These are phyloP conservation scores for Blastobotrys mokoenaii DNA, from an alignment of 805 yeast genomes.

Conservation along the genomic window DNA sequence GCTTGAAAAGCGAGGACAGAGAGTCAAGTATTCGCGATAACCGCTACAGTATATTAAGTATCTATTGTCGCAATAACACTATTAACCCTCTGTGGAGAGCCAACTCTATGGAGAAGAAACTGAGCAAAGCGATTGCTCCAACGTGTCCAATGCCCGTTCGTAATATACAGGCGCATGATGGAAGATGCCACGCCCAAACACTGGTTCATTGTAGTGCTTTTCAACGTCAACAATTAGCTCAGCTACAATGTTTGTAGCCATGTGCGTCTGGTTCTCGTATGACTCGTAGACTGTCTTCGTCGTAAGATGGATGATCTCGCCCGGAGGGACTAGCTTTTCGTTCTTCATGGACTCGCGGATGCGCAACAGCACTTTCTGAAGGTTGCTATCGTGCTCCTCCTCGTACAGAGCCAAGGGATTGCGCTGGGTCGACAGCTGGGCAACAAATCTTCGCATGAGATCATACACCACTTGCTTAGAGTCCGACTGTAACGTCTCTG, in stretches of 20 bases:
- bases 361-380: constrained; percentile 22
- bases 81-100: not conserved
- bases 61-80: constrained; percentile 1
- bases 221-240: constrained; percentile 24
- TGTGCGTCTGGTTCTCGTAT: constrained; percentile 20
- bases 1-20: constrained; percentile 26
- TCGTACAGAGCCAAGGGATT: constrained; percentile 15
- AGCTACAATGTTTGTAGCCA: constrained; percentile 25
- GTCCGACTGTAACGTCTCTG: constrained; percentile 21
- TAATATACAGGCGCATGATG: constrained; percentile 29
- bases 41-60: constrained; percentile 3
- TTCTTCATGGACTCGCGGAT: constrained; percentile 24
- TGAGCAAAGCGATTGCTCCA: constrained; percentile 17
- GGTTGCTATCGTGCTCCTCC: constrained; percentile 21
- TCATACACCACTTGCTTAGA: constrained; percentile 21
- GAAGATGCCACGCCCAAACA: constrained; percentile 26
- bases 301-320: constrained; percentile 26
- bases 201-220: constrained; percentile 26
- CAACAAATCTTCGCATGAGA: constrained; percentile 19
- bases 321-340: constrained; percentile 30
- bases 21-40: not conserved
- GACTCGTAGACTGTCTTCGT: constrained; percentile 23
- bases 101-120: too few relatives aligned
- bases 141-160: constrained; percentile 24
- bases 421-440: constrained; percentile 21